These are phyloP conservation scores for Heimioporus sp. DNA, from an alignment of 768 basidiomycete genomes.

Conservation along the genomic window DNA sequence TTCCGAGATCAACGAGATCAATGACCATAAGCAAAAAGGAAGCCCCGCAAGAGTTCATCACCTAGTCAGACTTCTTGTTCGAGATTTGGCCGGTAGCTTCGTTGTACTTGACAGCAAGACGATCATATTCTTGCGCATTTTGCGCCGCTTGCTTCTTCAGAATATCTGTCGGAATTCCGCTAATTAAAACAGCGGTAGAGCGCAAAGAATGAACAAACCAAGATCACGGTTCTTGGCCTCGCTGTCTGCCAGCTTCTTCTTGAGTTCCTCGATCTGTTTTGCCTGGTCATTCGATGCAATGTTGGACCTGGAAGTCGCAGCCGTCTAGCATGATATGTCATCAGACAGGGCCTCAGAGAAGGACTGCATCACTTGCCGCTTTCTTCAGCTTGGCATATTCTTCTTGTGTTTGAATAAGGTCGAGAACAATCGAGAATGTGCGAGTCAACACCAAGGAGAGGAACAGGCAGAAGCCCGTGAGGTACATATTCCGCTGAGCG, in stretches of 20 bases:
- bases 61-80: conserved; percentile 65
- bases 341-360: not conserved
- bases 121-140: conserved; percentile 78
- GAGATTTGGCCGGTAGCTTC: conserved; percentile 57
- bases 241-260: conserved; percentile 58
- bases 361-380: conserved; percentile 28
- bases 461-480: conserved; percentile 93
- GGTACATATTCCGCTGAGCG: conserved; percentile 87
- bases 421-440: conserved; percentile 88
- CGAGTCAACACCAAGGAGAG: conserved; percentile 92
- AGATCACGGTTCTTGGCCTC: conserved; percentile 65
- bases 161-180: conserved; percentile 46
- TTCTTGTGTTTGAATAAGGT: conserved; percentile 88
- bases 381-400: conserved; percentile 83
- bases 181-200: not conserved
- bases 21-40: not conserved
- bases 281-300: conserved; percentile 20
- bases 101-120: conserved; percentile 78
- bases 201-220: conserved; percentile 39
- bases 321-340: conserved; percentile 26
- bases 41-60: not conserved
- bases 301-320: conserved; percentile 30
- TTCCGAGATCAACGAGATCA: not conserved
- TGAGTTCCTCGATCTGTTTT: conserved; percentile 60
- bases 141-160: conserved; percentile 80